Conservation (phyloP, 2,329 filamentous ascomycete species). For the Lachnellula hyalina region DNA sequence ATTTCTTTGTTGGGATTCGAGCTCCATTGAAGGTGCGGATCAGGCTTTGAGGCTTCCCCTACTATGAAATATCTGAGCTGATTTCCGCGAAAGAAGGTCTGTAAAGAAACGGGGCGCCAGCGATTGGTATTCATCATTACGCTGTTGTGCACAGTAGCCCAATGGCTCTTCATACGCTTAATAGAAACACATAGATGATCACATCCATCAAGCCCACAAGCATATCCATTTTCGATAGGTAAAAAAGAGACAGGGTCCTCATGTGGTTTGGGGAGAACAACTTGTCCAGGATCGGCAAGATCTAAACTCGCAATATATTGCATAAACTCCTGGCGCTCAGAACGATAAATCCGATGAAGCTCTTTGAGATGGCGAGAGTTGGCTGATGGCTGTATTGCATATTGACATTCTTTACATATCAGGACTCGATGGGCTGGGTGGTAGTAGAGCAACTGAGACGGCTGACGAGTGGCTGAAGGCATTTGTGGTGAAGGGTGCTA, state of each 20-base stretch:
- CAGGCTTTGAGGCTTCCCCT: background rate
- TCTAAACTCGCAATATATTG: conserved; percentile 10
- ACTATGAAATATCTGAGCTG: conserved; percentile 29
- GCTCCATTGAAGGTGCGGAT: conserved; percentile 8
- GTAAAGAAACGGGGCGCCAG: conserved; percentile 25
- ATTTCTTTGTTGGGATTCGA: conserved; percentile 27
- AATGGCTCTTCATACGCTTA: conserved; percentile 31
- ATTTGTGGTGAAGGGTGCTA: background rate
- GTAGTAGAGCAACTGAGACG: conserved; percentile 1
- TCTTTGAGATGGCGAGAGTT: conserved; percentile 17
- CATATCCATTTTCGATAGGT: conserved; percentile 19
- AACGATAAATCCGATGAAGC: conserved; percentile 13
- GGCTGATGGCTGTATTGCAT: conserved; percentile 18
- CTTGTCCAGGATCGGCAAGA: conserved; percentile 16
- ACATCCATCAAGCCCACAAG: conserved; percentile 19
- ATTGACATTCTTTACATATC: conserved; percentile 14
- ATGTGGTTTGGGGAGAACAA: conserved; percentile 10
- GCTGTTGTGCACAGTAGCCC: conserved; percentile 17
- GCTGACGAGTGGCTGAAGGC: background rate
- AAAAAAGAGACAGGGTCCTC: conserved; percentile 25
- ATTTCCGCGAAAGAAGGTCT: conserved; percentile 31
- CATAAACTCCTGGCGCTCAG: conserved; percentile 11
- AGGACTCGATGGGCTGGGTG: conserved; percentile 12
- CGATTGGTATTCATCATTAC: background rate
- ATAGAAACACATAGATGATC: conserved; percentile 23